Evolutionary conservation across 139 green algal genomes (phyloP), one percentile per base, ranked within the genome.

Genomic region (Tetradesmus obliquus): DNA sequence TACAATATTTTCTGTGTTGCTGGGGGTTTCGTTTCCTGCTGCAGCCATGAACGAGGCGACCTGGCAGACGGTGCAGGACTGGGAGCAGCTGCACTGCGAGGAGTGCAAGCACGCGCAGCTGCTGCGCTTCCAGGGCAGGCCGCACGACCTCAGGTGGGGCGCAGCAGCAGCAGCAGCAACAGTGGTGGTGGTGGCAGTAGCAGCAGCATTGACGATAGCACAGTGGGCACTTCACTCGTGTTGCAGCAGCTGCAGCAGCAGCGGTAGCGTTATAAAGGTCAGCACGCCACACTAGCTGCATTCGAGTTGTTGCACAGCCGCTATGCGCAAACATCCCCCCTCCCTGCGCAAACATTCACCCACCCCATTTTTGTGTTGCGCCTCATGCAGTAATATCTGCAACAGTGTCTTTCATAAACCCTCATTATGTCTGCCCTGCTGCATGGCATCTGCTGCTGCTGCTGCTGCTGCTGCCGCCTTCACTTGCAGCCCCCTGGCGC

Each of bases 11-110:
- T 5, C 82, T 8, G 57, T 58, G 24, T n/a, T 88, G 1, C 32
- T 45, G 32, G 32, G 32, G 32, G 32, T 45, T 45, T 45, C 32
- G 32, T 45, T 45, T 45, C 32, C 32, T 45, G 32, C 3, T 72
- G 55, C 91, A 98, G 97, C 94, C 55, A 98, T 99, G 97, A 99
- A 99, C 93, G 98, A 99, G 93, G 89, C 94, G 10, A 99, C 98
- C 5, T 99, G 98, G 98, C 91, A 94, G 9, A 88, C 95, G 10
- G 97, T 99, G 81, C 79, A 92, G 74, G 51, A 94, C 55, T 99
- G 97, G 97, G 98, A 99, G 93, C 55, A 86, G 90, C 95, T 99
- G 79, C 98, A 99, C 94, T 82, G 72, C 6, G 90, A 95, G 2
- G 91, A 95, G 82, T 99, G 96, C 94, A 79, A 79, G 54, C 53